phyloP scores from a whole-genome alignment of 2,329 filamentous ascomycete species.

The Graphilbum ipis-grandicollis region DNA sequence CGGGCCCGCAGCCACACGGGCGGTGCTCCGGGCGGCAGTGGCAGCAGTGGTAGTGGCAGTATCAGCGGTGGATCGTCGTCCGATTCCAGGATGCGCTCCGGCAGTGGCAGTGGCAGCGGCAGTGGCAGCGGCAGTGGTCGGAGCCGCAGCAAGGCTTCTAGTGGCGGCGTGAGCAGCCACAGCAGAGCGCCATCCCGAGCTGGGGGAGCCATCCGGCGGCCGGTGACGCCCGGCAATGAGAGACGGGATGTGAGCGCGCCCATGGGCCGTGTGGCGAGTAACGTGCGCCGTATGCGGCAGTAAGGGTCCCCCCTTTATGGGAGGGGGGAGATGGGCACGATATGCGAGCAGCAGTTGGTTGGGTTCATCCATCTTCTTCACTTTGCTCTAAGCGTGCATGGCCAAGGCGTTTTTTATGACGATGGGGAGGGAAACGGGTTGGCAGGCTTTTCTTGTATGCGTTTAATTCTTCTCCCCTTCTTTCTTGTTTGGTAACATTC shows the following conservation, averaged over 20 bases:
- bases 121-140: background rate
- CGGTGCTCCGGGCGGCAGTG: conserved; percentile 10
- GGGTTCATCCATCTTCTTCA: too few relatives aligned
- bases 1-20: conserved; percentile 44
- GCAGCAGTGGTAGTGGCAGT: conserved; percentile 13
- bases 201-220: conserved; percentile 2
- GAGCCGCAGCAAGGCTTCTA: background rate
- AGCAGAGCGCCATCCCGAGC: background rate
- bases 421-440: too few relatives aligned
- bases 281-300: conserved; percentile 4
- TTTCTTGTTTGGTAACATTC: too few relatives aligned
- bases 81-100: background rate
- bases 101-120: background rate
- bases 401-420: too few relatives aligned
- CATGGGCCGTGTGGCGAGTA: conserved; percentile 4
- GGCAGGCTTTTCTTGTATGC: too few relatives aligned
- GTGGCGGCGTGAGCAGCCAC: background rate
- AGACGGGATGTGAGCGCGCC: conserved; percentile 9
- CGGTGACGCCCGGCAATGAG: conserved; percentile 8
- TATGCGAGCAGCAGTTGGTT: too few relatives aligned
- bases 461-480: too few relatives aligned
- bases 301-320: conserved; percentile 11
- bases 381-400: too few relatives aligned
- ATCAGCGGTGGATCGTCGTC: background rate
- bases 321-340: too few relatives aligned